Evolutionary conservation across 176 grass and related monocot species (phyloP).

Genomic region (Zizania latifolia): DNA sequence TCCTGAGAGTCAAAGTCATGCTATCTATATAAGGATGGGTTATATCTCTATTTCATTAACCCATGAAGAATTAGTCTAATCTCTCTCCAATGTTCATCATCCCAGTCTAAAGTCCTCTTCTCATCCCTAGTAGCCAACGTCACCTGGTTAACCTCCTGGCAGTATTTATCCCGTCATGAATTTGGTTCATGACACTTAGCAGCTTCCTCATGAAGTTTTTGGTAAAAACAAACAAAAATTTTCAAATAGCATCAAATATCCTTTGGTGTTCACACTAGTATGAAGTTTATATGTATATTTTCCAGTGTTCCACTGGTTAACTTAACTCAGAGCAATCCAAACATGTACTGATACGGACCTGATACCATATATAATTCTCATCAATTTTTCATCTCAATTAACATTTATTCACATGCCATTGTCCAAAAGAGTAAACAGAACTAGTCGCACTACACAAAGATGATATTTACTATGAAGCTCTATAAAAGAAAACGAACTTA

Average conservation of each 20-base stretch:
- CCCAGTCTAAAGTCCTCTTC: too few species aligned
- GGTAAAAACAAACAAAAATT: background rate
- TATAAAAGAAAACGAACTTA: background rate
- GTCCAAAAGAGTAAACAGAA: background rate
- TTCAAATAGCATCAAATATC: background rate
- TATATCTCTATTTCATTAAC: too few species aligned
- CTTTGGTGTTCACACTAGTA: background rate
- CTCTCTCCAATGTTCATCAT: too few species aligned
- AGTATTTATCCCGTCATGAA: too few species aligned
- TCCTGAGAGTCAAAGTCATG: too few species aligned
- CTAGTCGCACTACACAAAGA: background rate
- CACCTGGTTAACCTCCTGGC: too few species aligned
- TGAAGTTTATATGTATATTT: background rate
- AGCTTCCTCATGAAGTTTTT: background rate
- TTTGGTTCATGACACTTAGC: too few species aligned
- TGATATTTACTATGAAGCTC: background rate
- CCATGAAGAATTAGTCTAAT: too few species aligned
- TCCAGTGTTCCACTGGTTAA: background rate
- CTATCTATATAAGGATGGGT: too few species aligned
- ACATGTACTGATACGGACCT: background rate
- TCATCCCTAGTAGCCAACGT: too few species aligned
- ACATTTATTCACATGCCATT: background rate
- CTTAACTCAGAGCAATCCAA: background rate
- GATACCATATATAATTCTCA: background rate
- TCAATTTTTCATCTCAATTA: background rate